Base-by-base conservation (phyloP, 768 basidiomycete species). In the Amyloporia xantha region DNA sequence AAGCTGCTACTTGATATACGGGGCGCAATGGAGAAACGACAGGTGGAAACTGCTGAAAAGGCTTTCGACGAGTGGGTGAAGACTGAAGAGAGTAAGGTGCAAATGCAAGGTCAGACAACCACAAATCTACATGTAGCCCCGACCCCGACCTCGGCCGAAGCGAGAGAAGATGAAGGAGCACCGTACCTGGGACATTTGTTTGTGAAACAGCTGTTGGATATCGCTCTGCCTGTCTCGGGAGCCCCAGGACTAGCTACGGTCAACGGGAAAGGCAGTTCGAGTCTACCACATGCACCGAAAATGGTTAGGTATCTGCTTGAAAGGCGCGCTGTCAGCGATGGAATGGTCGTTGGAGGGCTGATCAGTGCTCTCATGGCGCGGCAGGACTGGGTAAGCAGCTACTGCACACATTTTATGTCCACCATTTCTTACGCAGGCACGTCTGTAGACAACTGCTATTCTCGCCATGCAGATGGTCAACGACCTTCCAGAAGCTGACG, bases 401-500 rank as follows among this genome's bases (percentile, higher is more conserved):
- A 27, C 44, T 30, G 13, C n/a, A 41, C n/a, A 37, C 7, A 2
- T 41, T 2, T 38, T 9, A 27, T 21, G n/a, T 20, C n/a, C 41
- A 21, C 44, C n/a, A 28, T 17, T n/a, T 26, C 23, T 41, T 43
- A 17, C 19, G n/a, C n/a, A n/a, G n/a, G n/a, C n/a, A 3, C 6
- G 21, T 24, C 35, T 23, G n/a, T 25, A 70, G 68, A 51, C 53
- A 37, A 55, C 64, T 3, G 69, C 86, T 37, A 59, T 74, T 50
- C 55, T 79, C 11, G 74, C 84, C 26, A 64, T 89, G 41, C 63
- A 66, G 2, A 66, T 59, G 2, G 79, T 90, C 17, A 59, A 69
- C 5, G 88, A 91, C 60, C 56, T 91, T 46, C 68, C 81, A 1
- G 87, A 91, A 62, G 57, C 68, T 13, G 82, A 87, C 52, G 61